Percentiles rank a stretch among this genome's conserved stretches.
Conservation (phyloP, 2,329 filamentous ascomycete species). For the Neospermospora avenae region DNA sequence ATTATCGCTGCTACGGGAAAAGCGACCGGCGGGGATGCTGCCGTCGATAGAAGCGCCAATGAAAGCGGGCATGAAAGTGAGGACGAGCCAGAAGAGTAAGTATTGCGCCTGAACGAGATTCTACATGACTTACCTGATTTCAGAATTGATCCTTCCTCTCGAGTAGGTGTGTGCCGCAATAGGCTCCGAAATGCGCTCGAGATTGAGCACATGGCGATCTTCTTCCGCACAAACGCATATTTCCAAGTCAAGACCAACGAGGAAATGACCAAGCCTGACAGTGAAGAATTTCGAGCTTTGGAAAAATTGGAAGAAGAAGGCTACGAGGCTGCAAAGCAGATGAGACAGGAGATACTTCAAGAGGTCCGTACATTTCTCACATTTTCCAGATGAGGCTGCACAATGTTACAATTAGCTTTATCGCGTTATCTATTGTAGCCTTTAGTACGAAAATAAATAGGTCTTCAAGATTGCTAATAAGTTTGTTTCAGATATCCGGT, state of each 20-base stretch:
- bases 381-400: neutral
- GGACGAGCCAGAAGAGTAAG: slow-evolving; percentile 33
- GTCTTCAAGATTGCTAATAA: neutral
- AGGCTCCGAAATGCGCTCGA: slow-evolving; percentile 72
- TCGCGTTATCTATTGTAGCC: neutral
- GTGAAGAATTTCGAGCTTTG: slow-evolving; percentile 61
- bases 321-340: slow-evolving; percentile 74
- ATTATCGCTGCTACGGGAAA: slow-evolving; percentile 30
- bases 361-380: slow-evolving; percentile 38
- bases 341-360: slow-evolving; percentile 76
- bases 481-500: slow-evolving; percentile 35
- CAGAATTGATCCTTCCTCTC: slow-evolving; percentile 32
- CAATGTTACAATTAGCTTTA: neutral
- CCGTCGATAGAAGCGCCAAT: slow-evolving; percentile 7
- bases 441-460: too few relatives aligned
- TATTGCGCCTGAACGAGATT: neutral
- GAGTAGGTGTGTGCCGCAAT: slow-evolving; percentile 57
- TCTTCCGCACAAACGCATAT: slow-evolving; percentile 80
- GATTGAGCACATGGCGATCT: slow-evolving; percentile 75
- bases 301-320: slow-evolving; percentile 68
- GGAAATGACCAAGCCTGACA: slow-evolving; percentile 60
- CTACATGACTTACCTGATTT: neutral
- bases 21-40: slow-evolving; percentile 30
- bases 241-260: slow-evolving; percentile 78
- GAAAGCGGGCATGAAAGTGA: slow-evolving; percentile 9